phyloP scores from a whole-genome alignment of 768 basidiomycete species.

The Tricholoma sp. region DNA sequence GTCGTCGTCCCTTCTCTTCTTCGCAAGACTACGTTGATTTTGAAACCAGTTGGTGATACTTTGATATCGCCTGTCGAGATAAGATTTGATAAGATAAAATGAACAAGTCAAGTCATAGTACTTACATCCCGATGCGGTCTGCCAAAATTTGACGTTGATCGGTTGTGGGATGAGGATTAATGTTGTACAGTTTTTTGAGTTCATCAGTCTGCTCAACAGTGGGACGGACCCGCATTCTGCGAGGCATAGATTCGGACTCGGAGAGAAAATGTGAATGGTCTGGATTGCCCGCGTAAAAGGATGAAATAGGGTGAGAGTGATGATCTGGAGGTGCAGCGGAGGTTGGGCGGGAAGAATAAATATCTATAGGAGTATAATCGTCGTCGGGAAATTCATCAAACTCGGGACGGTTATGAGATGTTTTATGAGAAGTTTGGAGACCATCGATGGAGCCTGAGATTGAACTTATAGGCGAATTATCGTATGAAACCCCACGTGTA shows the following conservation, averaged over 20 bases:
- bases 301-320: conserved; percentile 18
- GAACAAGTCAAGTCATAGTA: conserved; percentile 26
- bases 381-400: conserved; percentile 45
- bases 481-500: conserved; percentile 31
- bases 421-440: conserved; percentile 24
- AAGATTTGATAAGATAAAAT: conserved; percentile 24
- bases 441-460: conserved; percentile 20
- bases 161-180: conserved; percentile 61
- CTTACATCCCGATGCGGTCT: conserved; percentile 72
- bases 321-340: conserved; percentile 29
- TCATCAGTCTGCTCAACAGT: conserved; percentile 63
- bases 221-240: conserved; percentile 61
- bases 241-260: conserved; percentile 48
- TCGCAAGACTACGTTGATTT: conserved; percentile 75
- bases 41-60: conserved; percentile 87
- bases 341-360: conserved; percentile 28
- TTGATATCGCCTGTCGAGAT: conserved; percentile 58
- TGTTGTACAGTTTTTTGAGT: conserved; percentile 59
- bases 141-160: conserved; percentile 66
- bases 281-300: conserved; percentile 42
- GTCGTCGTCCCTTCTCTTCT: conserved; percentile 64
- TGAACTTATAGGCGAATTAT: conserved; percentile 29
- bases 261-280: conserved; percentile 47
- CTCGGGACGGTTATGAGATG: conserved; percentile 25
- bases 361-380: conserved; percentile 32